Evolutionary conservation across 1,284 basidiomycete species (phyloP).

Genomic region (Leccinum insolens): DNA sequence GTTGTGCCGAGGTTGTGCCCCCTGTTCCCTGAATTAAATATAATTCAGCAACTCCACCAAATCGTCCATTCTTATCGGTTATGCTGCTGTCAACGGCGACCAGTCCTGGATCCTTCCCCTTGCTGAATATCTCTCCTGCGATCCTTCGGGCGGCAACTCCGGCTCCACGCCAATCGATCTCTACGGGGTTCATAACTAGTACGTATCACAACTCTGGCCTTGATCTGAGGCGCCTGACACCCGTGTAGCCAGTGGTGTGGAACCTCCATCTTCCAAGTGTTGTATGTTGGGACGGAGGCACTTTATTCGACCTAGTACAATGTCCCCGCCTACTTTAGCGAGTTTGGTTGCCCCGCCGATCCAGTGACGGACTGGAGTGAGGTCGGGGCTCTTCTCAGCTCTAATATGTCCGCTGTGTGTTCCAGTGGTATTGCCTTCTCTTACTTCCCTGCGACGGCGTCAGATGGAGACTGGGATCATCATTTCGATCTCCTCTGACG

Average conservation of each 20-base stretch:
- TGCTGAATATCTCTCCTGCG: constrained; percentile 84
- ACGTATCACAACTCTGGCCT: constrained; percentile 31
- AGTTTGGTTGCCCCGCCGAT: constrained; percentile 78
- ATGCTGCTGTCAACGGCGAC: constrained; percentile 82
- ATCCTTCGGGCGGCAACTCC: constrained; percentile 53
- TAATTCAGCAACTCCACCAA: constrained; percentile 61
- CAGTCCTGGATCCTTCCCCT: constrained; percentile 68
- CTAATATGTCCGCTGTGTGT: constrained; percentile 77
- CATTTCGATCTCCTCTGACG: constrained; percentile 71
- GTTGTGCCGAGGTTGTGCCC: not conserved
- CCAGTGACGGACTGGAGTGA: constrained; percentile 82
- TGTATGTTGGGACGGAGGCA: constrained; percentile 56
- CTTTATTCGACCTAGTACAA: constrained; percentile 67
- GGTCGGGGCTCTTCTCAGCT: constrained; percentile 71
- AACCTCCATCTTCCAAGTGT: constrained; percentile 55
- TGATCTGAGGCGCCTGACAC: constrained; percentile 14
- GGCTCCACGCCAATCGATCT: constrained; percentile 77
- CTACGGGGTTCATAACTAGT: constrained; percentile 84
- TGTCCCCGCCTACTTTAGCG: constrained; percentile 87
- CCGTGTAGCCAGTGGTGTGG: constrained; percentile 78
- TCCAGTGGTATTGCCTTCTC: constrained; percentile 90
- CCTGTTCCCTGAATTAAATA: not conserved
- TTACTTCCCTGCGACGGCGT: constrained; percentile 76
- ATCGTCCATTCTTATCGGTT: constrained; percentile 76
- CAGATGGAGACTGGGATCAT: constrained; percentile 75